Conservation (phyloP, 805 yeast species). For the Yamadazyma kitorensis region DNA sequence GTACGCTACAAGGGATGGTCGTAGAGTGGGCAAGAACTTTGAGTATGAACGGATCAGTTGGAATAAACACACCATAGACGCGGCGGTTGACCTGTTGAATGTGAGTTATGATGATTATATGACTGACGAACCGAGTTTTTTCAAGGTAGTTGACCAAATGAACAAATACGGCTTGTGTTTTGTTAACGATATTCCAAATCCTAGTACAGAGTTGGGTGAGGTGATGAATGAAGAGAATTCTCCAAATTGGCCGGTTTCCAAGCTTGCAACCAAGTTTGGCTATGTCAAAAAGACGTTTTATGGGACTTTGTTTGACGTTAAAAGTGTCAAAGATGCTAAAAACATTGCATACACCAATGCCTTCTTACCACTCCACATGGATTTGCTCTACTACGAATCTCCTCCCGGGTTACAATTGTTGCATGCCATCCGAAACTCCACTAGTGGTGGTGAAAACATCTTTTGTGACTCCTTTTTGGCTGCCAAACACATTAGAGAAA, state of each 20-base stretch:
- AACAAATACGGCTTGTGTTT: constrained; percentile 57
- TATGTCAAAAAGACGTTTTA: constrained; percentile 70
- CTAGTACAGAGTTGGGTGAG: constrained; percentile 20
- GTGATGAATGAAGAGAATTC: constrained; percentile 42
- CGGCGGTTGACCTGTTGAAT: constrained; percentile 16
- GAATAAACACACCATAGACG: constrained; percentile 29
- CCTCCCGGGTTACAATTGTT: constrained; percentile 78
- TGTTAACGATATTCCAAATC: constrained; percentile 51
- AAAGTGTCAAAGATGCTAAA: constrained; percentile 46
- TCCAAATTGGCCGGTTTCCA: constrained; percentile 35
- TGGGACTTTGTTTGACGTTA: constrained; percentile 70
- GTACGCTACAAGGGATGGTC: constrained; percentile 31
- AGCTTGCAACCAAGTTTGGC: constrained; percentile 53
- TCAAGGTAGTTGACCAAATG: constrained; percentile 41
- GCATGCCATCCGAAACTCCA: constrained; percentile 55
- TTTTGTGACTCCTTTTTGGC: constrained; percentile 72
- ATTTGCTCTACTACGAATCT: constrained; percentile 70
- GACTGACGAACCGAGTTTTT: constrained; percentile 27
- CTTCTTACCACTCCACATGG: constrained; percentile 74
- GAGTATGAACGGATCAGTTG: constrained; percentile 36
- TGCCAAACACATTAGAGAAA: constrained; percentile 50
- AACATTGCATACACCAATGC: constrained; percentile 69
- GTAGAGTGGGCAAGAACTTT: constrained; percentile 36
- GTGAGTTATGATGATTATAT: constrained; percentile 42
- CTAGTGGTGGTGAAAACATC: constrained; percentile 64